phyloP scores from a whole-genome alignment of 2,329 filamentous ascomycete genomes.

The Drechslerella dactyloides region DNA sequence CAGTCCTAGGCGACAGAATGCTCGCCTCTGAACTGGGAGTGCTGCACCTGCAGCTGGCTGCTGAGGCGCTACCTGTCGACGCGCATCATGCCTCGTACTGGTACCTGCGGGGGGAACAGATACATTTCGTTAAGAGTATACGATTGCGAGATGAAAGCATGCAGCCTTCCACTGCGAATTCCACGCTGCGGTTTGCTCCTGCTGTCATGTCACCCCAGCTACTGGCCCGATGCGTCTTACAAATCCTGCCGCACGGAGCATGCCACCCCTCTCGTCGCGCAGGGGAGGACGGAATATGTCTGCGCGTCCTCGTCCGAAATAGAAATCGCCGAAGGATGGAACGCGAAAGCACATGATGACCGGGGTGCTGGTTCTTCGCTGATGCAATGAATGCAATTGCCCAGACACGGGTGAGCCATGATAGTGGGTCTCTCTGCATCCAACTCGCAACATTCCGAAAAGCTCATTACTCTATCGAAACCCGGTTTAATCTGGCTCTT shows the following conservation, averaged over 20 bases:
- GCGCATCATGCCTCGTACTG: constrained; percentile 42
- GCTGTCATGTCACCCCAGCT: constrained; percentile 3
- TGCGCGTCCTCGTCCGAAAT: constrained; percentile 19
- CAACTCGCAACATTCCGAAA: constrained; percentile 20
- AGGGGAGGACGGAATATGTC: constrained; percentile 15
- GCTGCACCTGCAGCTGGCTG: constrained; percentile 10
- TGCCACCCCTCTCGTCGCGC: constrained; percentile 11
- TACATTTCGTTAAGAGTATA: constrained; percentile 7
- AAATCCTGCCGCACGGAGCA: constrained; percentile 24
- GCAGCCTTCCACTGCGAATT: constrained; percentile 8
- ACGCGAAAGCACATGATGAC: constrained; percentile 50
- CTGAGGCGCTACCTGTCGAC: constrained; percentile 18
- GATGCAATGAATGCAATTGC: neutral
- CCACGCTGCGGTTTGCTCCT: constrained; percentile 6
- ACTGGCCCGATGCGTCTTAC: constrained; percentile 14
- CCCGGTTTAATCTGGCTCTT: constrained; percentile 14
- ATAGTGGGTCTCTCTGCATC: constrained; percentile 3
- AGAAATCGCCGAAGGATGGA: neutral
- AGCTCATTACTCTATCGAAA: constrained; percentile 20
- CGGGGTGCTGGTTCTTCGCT: constrained; percentile 5
- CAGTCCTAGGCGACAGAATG: constrained; percentile 23
- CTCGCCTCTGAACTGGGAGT: constrained; percentile 21
- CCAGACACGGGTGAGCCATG: constrained; percentile 22
- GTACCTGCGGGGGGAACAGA: constrained; percentile 6
- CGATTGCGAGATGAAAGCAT: neutral